phyloP scores from a whole-genome alignment of 192 early-diverging fungal genomes.

The Coemansia asiatica region DNA sequence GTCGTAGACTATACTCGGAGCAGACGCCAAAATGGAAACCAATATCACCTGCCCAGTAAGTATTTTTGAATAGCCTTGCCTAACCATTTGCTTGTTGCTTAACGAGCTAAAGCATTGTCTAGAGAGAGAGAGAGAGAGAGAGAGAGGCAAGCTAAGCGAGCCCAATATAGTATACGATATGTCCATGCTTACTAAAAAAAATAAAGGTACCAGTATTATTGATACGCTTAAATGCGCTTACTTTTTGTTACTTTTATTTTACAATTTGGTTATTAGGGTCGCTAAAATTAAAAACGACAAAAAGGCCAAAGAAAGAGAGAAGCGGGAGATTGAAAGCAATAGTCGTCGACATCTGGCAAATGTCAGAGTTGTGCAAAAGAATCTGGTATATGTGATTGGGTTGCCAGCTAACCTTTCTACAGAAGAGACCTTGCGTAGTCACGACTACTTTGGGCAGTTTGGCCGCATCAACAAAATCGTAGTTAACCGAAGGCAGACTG shows the following conservation, averaged over 20 bases:
- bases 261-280: conserved; percentile 48
- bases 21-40: conserved; percentile 69
- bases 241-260: conserved; percentile 4
- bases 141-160: too few species aligned
- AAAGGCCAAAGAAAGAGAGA: conserved; percentile 87
- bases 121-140: too few species aligned
- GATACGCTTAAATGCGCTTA: too few species aligned
- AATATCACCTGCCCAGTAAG: conserved; percentile 88
- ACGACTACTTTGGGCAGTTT: conserved; percentile 98
- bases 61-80: too few species aligned
- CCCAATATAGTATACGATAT: too few species aligned
- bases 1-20: conserved; percentile 85
- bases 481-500: conserved; percentile 74
- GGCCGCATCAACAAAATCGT: conserved; percentile 95
- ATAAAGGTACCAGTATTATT: too few species aligned
- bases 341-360: conserved; percentile 79
- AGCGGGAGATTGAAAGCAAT: conserved; percentile 82
- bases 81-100: too few species aligned
- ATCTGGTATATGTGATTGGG: conserved; percentile 95
- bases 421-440: conserved; percentile 84
- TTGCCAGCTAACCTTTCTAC: conserved; percentile 80
- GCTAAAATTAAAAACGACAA: conserved; percentile 74
- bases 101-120: too few species aligned
- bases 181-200: conserved; percentile 21
- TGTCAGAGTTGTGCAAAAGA: conserved; percentile 95